These are phyloP conservation scores for Lepiota subincarnata DNA, from an alignment of 768 basidiomycete species.

Conservation along the genomic window DNA sequence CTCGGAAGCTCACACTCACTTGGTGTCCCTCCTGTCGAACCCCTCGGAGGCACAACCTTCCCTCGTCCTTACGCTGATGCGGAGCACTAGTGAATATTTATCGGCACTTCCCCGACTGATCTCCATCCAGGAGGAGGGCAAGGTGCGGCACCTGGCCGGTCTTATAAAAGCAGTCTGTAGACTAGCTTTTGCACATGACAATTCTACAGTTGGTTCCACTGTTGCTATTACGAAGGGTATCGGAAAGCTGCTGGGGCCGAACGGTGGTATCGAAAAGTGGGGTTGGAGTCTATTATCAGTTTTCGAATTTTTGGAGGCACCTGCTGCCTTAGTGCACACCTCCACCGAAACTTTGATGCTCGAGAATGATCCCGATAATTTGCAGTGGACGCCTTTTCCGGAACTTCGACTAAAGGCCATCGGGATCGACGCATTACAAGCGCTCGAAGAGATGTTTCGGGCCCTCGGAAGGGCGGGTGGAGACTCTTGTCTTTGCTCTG, in stretches of 20 bases:
- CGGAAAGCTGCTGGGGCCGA: conserved; percentile 69
- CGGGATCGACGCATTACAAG: conserved; percentile 37
- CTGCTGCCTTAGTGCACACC: conserved; percentile 40
- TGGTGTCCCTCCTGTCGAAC: conserved; percentile 42
- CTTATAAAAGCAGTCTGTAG: conserved; percentile 70
- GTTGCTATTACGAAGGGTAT: conserved; percentile 44
- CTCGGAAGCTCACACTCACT: conserved; percentile 37
- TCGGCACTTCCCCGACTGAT: conserved; percentile 70
- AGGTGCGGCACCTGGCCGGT: conserved; percentile 63
- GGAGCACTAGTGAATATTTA: conserved; percentile 61
- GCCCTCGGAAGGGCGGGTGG: conserved; percentile 66
- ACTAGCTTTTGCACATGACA: conserved; percentile 28
- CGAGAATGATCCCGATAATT: conserved; percentile 40
- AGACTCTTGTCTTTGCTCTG: conserved; percentile 65
- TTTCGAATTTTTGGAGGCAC: conserved; percentile 67
- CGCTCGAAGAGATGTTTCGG: conserved; percentile 70
- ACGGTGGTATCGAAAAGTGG: conserved; percentile 88
- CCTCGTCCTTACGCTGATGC: conserved; percentile 54
- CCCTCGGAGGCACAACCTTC: conserved; percentile 39
- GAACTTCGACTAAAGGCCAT: conserved; percentile 54
- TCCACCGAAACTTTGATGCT: conserved; percentile 54
- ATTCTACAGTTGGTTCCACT: conserved; percentile 27
- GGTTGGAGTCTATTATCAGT: conserved; percentile 81
- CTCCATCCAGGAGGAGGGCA: conserved; percentile 65
- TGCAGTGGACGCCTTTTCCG: conserved; percentile 48